Base-by-base conservation (phyloP, 129 eudicot species). In the Tagetes erecta region DNA sequence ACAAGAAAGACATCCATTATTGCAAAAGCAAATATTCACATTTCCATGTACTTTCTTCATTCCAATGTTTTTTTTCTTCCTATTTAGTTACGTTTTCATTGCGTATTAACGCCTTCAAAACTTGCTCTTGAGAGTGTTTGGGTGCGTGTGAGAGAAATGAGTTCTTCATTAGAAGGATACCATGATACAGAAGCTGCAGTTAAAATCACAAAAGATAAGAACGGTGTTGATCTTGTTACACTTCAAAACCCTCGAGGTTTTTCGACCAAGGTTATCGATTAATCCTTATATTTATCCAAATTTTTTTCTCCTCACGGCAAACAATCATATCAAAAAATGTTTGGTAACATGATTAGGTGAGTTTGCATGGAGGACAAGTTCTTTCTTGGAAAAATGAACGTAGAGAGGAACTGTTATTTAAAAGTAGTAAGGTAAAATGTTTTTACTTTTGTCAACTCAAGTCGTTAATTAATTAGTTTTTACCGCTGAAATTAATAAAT, bases 321-420 rank as follows among this genome's bases (percentile, higher is more conserved):
- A 63, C 45, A 63, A 63, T 31, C 37, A n/a, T 42, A 20, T 20
- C 27, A 20, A 20, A 49, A 51, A 20, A 4, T 71, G 47, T 5
- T 72, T 44, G 39, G 36, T 79, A 35, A 44, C 60, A 20, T 20
- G 27, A 20, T 36, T 72, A 79, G 83, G 83, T 79, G 8, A 95
- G 99, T 81, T 83, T 95, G 74, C 89, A 91, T 76, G 99, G 99
- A 60, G 99, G 97, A 27, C 99, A 95, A 68, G 97, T 95, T 80
- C 81, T 91, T 49, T 95, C 99, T 11, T 95, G 99, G 99, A 91
- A 87, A 78, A 88, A 82, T 1, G 97, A 91, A 27, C 80, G 78
- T 2, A 96, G 92, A 2, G 99, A 95, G 77, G 99, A 95, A 53
- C 65, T 95, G 67, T 67, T 95, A 27, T 95, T 95, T 76, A 82